Conservation (phyloP, 2,329 filamentous ascomycete genomes). For the Epichloe baconii region DNA sequence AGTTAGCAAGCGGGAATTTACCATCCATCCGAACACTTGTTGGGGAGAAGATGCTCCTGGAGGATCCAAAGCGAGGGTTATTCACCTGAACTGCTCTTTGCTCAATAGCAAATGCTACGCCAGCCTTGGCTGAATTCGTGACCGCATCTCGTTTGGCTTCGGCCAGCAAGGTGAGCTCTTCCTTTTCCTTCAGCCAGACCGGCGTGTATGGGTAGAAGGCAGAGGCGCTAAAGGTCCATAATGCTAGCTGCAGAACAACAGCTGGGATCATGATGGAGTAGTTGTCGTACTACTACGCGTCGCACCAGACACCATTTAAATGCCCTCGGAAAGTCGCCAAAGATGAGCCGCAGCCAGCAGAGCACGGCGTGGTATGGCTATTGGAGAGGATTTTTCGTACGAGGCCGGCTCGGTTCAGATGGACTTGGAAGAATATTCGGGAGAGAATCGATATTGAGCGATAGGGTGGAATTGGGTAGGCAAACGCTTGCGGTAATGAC, state of each 20-base stretch:
- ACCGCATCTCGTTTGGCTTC: constrained; percentile 14
- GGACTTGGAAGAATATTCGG: neutral
- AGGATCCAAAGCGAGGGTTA: neutral
- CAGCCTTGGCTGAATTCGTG: constrained; percentile 7
- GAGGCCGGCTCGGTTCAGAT: constrained; percentile 2
- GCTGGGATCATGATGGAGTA: constrained; percentile 27
- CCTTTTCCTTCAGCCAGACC: constrained; percentile 19
- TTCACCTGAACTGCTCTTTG: constrained; percentile 18
- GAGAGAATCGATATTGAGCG: neutral
- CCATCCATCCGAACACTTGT: constrained; percentile 13
- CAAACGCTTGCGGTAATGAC: neutral
- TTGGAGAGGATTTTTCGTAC: neutral
- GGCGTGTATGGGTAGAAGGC: constrained; percentile 37
- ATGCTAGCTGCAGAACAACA: constrained; percentile 29
- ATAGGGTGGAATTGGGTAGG: neutral
- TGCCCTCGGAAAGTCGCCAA: neutral
- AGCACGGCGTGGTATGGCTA: neutral
- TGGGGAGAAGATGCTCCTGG: neutral
- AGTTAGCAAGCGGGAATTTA: neutral
- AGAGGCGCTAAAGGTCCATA: constrained; percentile 31
- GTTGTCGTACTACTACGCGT: constrained; percentile 1
- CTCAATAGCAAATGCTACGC: constrained; percentile 28
- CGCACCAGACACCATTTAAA: constrained; percentile 1
- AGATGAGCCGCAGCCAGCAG: neutral
- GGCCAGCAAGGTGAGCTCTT: constrained; percentile 8